Evolutionary conservation across 768 basidiomycete species (phyloP).

Genomic region (Termitomyces sp.): DNA sequence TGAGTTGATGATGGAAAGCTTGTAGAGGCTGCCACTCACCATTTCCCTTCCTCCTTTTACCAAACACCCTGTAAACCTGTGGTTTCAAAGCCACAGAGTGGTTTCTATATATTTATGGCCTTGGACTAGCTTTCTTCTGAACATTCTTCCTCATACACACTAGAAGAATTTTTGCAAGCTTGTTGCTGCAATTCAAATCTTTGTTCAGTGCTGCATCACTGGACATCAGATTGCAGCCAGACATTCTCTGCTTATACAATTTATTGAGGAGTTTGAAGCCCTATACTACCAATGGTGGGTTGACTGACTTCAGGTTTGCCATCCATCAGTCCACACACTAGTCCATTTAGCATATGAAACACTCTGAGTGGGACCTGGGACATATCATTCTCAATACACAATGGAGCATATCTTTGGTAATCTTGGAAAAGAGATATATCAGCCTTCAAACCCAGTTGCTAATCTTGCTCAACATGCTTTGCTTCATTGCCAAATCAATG

Average conservation of each 20-base stretch:
- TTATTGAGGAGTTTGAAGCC: no score
- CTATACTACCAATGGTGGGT: conserved; percentile 21
- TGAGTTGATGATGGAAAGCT: no score
- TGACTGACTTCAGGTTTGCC: conserved; percentile 26
- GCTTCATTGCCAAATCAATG: no score
- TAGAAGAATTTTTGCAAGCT: no score
- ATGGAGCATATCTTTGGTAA: conserved; percentile 26
- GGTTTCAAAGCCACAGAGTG: no score
- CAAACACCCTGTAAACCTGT: no score
- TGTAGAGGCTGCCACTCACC: no score
- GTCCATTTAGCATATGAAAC: conserved; percentile 23
- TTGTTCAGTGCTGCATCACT: conserved; percentile 17
- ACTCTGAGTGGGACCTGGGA: conserved; percentile 16
- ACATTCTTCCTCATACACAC: conserved; percentile 16
- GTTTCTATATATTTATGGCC: no score
- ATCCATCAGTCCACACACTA: conserved; percentile 23
- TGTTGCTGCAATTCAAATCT: no score
- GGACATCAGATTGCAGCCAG: conserved; percentile 13
- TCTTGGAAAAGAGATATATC: conserved; percentile 23
- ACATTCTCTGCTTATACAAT: conserved; percentile 22
- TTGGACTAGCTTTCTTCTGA: conserved; percentile 23
- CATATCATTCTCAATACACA: no score
- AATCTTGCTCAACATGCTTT: conserved; percentile 22
- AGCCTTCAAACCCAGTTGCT: no score
- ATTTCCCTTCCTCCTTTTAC: no score